Base-by-base conservation (phyloP, 805 yeast genomes). In the Zygotorulaspora florentina region DNA sequence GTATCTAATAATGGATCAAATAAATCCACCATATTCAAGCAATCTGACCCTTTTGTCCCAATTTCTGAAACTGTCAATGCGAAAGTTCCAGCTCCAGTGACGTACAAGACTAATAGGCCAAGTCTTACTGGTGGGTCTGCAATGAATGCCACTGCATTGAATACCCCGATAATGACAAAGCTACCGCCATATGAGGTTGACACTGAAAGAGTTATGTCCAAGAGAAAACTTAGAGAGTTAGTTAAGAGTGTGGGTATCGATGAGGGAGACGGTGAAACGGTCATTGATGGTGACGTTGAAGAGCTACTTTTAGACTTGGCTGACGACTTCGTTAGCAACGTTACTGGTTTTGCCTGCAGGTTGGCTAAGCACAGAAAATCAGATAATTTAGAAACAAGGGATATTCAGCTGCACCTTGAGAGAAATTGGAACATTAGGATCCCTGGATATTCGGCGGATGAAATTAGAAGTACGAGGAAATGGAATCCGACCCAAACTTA, bases 281-380 rank as follows among this genome's bases (percentile, higher is more conserved):
- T 77, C 3, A 85, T 93, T 46, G 99, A 91, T 65, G 98, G 97
- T 23, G 97, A 93, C 66, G 96, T 88, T 13, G 96, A 90, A 65
- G 98, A 91, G 56, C 69, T 93, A 33, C 69, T 93, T 29, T 72
- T 93, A 36, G 99, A 93, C 65, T 70, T 93, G 39, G 97, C 99
- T 0, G 99, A 93, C 66, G 98, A 93, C 61, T 93, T 93, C 61
- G 93, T 93, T 12, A 78, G 85, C 7, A 83, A 87, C 39, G 96
- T 95, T 2, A 89, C 97, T 0, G 74, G 88, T 2, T 93, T 93
- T 70, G 96, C 98, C 0, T 91, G 98, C 62, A 78, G 95, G 44
- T 73, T 93, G 53, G 98, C 99, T 17, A 93, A 93, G 64, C 97
- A 91, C 62, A 77, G 99, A 56, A 88, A 87, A 60, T 80, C 87